Evolutionary conservation across 169 alveolate species (phyloP), one percentile per base, ranked within the genome.

Genomic region (Babesia ovis): DNA sequence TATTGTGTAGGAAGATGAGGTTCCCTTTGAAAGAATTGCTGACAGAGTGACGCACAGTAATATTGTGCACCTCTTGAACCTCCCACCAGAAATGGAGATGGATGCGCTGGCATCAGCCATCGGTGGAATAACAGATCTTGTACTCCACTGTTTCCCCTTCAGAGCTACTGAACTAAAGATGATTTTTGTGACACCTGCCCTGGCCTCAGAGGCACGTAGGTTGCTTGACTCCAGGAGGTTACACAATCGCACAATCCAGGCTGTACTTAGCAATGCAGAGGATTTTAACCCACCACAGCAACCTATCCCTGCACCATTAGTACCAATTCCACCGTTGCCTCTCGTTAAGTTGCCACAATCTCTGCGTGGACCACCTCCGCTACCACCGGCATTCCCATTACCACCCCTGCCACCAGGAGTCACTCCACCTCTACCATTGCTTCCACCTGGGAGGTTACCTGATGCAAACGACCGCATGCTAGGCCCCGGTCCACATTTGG

Each of bases 221-320:
- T n/a, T 25, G 32, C 57, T 81, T 32, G 89, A 81, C 55, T 12
- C 18, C 5, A 23, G 22, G 39, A 59, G 43, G 37, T n/a, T 81
- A n/a, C 67, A 62, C 43, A 81, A 81, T 62, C 83, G 89, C 68
- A 64, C 54, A 27, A 59, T 81, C 8, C 89, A 81, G 46, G 89
- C 67, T 1, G 56, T 81, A 14, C 66, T 32, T 23, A 32, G 79
- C 55, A 60, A 14, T 16, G 68, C 27, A 18, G 68, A 58, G 46
- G 71, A 45, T 23, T 1, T 27, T 20, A 48, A 46, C n/a, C 57
- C 54, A 8, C 18, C 8, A 37, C 53, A 22, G 34, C 57, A 11
- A 0, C 57, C 57, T 4, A n/a, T 18, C 1, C 3, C 23, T 3
- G 48, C 51, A 3, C 53, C 48, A 14, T 4, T 32, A 11, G 25